These are phyloP conservation scores for Penicillium soppii DNA, from an alignment of 495 filamentous ascomycete species.

Conservation along the genomic window DNA sequence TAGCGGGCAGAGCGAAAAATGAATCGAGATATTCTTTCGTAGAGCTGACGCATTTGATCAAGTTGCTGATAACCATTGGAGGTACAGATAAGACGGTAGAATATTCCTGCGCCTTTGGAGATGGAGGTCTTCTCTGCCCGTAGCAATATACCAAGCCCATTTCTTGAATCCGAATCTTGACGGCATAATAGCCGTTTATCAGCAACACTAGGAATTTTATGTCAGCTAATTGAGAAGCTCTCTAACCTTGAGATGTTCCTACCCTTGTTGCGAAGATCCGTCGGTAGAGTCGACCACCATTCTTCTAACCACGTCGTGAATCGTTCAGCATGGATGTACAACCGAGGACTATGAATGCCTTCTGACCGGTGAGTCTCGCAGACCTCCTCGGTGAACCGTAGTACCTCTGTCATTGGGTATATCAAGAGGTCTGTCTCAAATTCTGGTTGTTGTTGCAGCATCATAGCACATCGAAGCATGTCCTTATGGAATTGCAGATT, in stretches of 20 bases:
- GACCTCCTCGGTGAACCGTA: conserved; percentile 12
- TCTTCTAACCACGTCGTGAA: conserved; percentile 16
- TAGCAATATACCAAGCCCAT: conserved; percentile 21
- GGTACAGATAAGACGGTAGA: conserved; percentile 3
- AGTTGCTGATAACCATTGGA: conserved; percentile 10
- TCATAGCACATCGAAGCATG: conserved; percentile 13
- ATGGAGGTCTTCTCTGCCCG: conserved; percentile 11
- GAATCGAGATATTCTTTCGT: conserved; percentile 1
- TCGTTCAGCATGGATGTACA: conserved; percentile 16
- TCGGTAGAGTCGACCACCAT: conserved; percentile 14
- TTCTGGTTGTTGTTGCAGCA: conserved; percentile 8
- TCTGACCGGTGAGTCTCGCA: conserved; percentile 10
- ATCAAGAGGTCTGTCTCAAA: conserved; percentile 14
- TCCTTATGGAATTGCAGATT: conserved; percentile 10
- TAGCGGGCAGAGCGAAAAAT: conserved; percentile 2
- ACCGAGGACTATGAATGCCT: background rate
- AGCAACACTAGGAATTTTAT: conserved; percentile 2
- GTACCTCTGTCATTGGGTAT: conserved; percentile 7
- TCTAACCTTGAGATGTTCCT: background rate
- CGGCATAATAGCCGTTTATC: conserved; percentile 11
- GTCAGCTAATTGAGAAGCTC: background rate
- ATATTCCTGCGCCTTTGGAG: conserved; percentile 7
- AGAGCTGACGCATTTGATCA: background rate
- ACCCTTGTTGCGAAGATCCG: conserved; percentile 8
- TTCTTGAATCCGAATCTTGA: conserved; percentile 14